These are phyloP conservation scores for Chloris gayana DNA, from an alignment of 176 grass and related monocot genomes.

Conservation along the genomic window DNA sequence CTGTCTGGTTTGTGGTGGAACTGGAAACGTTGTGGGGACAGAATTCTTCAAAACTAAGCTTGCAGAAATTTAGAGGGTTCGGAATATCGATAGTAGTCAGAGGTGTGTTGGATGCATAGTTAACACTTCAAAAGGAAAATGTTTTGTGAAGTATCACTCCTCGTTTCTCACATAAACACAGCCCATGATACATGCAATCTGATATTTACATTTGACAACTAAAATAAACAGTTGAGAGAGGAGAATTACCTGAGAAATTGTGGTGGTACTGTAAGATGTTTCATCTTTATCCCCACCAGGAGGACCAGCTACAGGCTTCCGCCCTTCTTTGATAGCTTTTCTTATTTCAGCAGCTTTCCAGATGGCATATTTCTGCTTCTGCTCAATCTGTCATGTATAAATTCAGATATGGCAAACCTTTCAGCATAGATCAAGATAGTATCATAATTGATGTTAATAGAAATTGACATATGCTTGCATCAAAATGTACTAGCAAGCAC, in stretches of 20 bases:
- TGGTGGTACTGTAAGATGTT: conserved; percentile 35
- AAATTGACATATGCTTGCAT: background rate
- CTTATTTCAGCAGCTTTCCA: conserved; percentile 99
- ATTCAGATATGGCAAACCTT: background rate
- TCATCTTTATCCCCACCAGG: conserved; percentile 86
- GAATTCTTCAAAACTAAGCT: background rate
- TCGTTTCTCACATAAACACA: background rate
- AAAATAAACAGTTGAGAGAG: conserved; percentile 6
- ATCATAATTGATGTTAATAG: background rate
- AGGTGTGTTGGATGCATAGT: conserved; percentile 13
- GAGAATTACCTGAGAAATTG: conserved; percentile 49
- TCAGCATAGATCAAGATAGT: conserved; percentile 1
- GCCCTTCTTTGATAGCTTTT: conserved; percentile 94
- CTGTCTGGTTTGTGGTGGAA: background rate
- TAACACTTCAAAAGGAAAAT: background rate
- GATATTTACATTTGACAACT: background rate
- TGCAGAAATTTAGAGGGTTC: background rate
- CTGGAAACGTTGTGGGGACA: background rate
- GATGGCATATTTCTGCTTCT: conserved; percentile 94
- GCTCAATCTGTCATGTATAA: conserved; percentile 63
- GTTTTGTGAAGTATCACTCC: background rate
- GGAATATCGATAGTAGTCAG: background rate
- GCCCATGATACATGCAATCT: background rate
- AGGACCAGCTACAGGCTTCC: conserved; percentile 88
- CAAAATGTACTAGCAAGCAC: background rate